phyloP scores from a whole-genome alignment of 495 filamentous ascomycete species.

The Talaromyces nanjingensis region DNA sequence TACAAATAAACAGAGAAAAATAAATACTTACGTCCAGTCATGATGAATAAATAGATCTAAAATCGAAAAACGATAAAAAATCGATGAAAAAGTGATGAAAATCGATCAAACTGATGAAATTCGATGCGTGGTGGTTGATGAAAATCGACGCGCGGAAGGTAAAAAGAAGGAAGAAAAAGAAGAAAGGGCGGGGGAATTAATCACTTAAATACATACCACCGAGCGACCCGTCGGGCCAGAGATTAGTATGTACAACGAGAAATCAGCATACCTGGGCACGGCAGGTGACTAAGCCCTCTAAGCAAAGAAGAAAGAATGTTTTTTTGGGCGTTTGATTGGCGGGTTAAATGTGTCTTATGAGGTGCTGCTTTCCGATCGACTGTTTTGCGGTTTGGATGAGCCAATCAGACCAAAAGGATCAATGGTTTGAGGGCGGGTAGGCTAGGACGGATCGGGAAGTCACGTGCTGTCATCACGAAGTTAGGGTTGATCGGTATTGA shows the following conservation, averaged over 20 bases:
- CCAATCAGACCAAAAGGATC: neutral
- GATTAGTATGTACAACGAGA: constrained; percentile 14
- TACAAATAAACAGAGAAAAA: constrained; percentile 9
- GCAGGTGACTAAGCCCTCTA: constrained; percentile 21
- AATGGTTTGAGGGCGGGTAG: constrained; percentile 11
- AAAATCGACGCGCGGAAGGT: constrained; percentile 14
- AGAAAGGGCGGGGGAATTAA: constrained; percentile 11
- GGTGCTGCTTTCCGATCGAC: constrained; percentile 1
- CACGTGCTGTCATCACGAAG: neutral
- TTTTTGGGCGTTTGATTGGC: constrained; percentile 13
- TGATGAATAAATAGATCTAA: constrained; percentile 41
- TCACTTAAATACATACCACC: constrained; percentile 28
- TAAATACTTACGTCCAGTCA: constrained; percentile 90
- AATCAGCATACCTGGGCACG: constrained; percentile 12
- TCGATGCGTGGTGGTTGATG: constrained; percentile 16
- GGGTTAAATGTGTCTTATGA: constrained; percentile 4
- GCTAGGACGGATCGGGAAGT: neutral
- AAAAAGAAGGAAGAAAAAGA: constrained; percentile 20
- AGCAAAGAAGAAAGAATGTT: too few relatives aligned
- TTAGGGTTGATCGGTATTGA: neutral
- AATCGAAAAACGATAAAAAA: constrained; percentile 14
- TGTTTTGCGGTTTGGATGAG: neutral
- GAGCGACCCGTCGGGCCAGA: constrained; percentile 17
- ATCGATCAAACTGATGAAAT: constrained; percentile 17
- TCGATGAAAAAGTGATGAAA: constrained; percentile 27